These are phyloP conservation scores for Triadica sebifera DNA, from an alignment of 345 rosid genomes.

Conservation along the genomic window DNA sequence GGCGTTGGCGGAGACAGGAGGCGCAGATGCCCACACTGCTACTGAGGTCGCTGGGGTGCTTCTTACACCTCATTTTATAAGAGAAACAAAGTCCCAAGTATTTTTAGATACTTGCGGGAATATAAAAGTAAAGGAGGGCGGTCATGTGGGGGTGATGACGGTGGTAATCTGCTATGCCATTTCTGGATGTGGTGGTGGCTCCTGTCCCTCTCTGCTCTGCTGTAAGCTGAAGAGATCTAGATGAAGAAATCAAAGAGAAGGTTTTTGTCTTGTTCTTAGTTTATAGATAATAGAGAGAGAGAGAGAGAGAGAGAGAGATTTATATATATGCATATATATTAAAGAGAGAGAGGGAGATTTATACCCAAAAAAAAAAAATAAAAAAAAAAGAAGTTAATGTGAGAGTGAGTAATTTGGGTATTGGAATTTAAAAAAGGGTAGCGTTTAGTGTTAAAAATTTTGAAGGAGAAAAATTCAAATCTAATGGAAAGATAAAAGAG, in stretches of 20 bases:
- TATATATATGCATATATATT: not conserved
- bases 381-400: not conserved
- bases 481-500: not conserved
- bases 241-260: constrained; percentile 21
- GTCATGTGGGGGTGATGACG: constrained; percentile 1
- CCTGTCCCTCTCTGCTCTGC: not conserved
- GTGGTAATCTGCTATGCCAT: not conserved
- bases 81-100: too few relatives aligned
- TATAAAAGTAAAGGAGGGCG: not conserved
- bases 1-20: constrained; percentile 86
- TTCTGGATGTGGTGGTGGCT: not conserved
- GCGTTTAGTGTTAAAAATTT: not conserved
- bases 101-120: too few relatives aligned
- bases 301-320: not conserved
- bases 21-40: constrained; percentile 84
- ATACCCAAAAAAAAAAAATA: too few relatives aligned
- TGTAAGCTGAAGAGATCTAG: constrained; percentile 24
- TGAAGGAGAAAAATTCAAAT: not conserved
- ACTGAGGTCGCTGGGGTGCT: constrained; percentile 61
- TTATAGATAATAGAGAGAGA: not conserved
- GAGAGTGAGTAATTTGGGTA: not conserved
- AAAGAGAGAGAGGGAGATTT: not conserved
- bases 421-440: not conserved
- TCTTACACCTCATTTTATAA: constrained; percentile 68
- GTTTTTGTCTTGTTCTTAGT: constrained; percentile 22